These are phyloP conservation scores for Digitaria exilis DNA, from an alignment of 202 grass and related monocot genomes.

Conservation along the genomic window DNA sequence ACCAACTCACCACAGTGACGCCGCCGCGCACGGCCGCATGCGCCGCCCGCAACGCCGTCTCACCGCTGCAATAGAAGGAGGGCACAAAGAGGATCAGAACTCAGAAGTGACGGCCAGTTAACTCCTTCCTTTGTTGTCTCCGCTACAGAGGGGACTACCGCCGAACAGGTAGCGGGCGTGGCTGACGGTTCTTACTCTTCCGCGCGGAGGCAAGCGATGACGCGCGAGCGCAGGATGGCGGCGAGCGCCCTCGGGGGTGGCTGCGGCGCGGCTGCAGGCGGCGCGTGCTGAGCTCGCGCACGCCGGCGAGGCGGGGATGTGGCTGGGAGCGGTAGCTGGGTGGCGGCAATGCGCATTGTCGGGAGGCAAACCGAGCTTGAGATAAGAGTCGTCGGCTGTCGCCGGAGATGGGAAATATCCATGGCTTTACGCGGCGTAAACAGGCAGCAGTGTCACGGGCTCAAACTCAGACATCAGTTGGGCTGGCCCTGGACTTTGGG, in stretches of 20 bases:
- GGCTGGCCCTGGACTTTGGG: not conserved
- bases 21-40: conserved; percentile 70
- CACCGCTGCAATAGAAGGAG: conserved; percentile 41
- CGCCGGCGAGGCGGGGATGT: conserved; percentile 16
- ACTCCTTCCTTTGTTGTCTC: not conserved
- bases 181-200: conserved; percentile 51
- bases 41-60: conserved; percentile 69
- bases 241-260: conserved; percentile 41
- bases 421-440: not conserved
- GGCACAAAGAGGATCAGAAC: not conserved
- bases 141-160: not conserved
- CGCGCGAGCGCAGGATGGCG: conserved; percentile 50
- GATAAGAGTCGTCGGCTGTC: not conserved
- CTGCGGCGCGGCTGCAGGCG: too few species aligned
- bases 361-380: not conserved
- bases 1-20: conserved; percentile 72
- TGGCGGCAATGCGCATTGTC: conserved; percentile 33
- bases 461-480: not conserved
- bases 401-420: not conserved
- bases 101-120: not conserved
- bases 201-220: conserved; percentile 87
- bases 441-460: not conserved
- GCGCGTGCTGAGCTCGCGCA: not conserved
- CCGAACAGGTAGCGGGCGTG: conserved; percentile 4
- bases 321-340: conserved; percentile 18